phyloP scores from a whole-genome alignment of 2,329 filamentous ascomycete genomes.

The Exophiala aquamarina region DNA sequence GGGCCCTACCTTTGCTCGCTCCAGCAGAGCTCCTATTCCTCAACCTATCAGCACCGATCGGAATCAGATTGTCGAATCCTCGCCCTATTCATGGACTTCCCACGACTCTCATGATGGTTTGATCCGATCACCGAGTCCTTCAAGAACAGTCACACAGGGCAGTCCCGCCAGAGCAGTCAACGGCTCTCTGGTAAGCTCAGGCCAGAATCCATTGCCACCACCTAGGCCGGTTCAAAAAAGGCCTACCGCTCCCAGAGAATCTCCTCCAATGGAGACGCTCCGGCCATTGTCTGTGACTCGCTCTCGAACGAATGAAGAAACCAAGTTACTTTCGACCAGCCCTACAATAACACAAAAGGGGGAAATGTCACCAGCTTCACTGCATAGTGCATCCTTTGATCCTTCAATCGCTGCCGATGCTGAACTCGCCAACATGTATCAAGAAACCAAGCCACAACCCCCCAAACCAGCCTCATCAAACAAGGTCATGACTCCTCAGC shows the following conservation, averaged over 20 bases:
- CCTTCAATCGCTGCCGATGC: slow-evolving; percentile 43
- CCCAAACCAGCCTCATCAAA: slow-evolving; percentile 41
- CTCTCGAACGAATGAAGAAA: slow-evolving; percentile 13
- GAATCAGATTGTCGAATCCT: slow-evolving; percentile 45
- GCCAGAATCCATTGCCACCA: slow-evolving; percentile 30
- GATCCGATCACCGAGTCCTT: slow-evolving; percentile 41
- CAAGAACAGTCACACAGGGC: slow-evolving; percentile 30
- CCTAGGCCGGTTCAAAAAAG: slow-evolving; percentile 14
- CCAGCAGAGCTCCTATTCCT: slow-evolving; percentile 29
- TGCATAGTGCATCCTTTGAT: slow-evolving; percentile 30
- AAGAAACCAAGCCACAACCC: slow-evolving; percentile 37
- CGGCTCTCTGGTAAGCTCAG: slow-evolving; percentile 25
- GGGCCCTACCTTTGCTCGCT: slow-evolving; percentile 2
- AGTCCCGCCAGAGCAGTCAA: slow-evolving; percentile 27
- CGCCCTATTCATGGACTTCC: slow-evolving; percentile 55
- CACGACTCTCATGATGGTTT: slow-evolving; percentile 52
- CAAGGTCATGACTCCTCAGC: slow-evolving; percentile 86
- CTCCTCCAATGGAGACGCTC: slow-evolving; percentile 8
- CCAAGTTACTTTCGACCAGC: slow-evolving; percentile 11
- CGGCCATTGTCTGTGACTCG: slow-evolving; percentile 7
- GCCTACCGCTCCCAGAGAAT: slow-evolving; percentile 4
- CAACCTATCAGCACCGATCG: slow-evolving; percentile 47
- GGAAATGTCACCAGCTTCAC: slow-evolving; percentile 15
- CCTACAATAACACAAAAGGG: slow-evolving; percentile 1
- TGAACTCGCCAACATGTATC: slow-evolving; percentile 47